Evolutionary conservation across 139 green algal genomes (phyloP), one percentile per base, ranked within the genome.

Genomic region (Mychonastes homosphaera): DNA sequence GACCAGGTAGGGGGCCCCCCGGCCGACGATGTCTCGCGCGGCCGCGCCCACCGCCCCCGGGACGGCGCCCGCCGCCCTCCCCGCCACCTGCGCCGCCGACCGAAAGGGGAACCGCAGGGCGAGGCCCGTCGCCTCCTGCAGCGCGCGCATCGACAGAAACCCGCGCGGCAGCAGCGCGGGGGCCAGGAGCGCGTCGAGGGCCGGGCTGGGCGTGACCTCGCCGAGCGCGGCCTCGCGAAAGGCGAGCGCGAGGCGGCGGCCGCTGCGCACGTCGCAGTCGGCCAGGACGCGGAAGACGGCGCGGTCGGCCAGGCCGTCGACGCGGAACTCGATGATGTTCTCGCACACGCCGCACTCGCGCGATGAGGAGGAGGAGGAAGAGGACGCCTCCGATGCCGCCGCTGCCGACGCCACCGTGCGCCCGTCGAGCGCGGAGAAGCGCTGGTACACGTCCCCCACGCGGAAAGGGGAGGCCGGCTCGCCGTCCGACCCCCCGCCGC

Each of bases 371-470:
- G n/a, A n/a, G n/a, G n/a, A n/a, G n/a, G n/a, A n/a, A n/a, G n/a
- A n/a, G n/a, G n/a, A n/a, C n/a, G n/a, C n/a, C n/a, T n/a, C n/a
- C n/a, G n/a, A n/a, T n/a, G n/a, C n/a, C n/a, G n/a, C n/a, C n/a
- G n/a, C n/a, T n/a, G n/a, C n/a, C n/a, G n/a, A n/a, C n/a, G n/a
- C n/a, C 10, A 60, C 57, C 8, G 36, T 13, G n/a, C n/a, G n/a
- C n/a, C n/a, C n/a, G n/a, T n/a, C n/a, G 50, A 50, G 40, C 4
- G 36, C 33, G 4, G 52, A 66, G 62, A 82, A 82, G 13, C 55
- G 49, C 68, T 82, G 75, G 51, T 74, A 82, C 21, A 82, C 73
- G 36, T 71, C 38, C n/a, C 75, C 75, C 1, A 79, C 64, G 7
- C 41, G 23, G 7, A 70, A 23, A 48, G 58, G 58, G n/a, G n/a